A percentile compares a stretch with the other conserved stretches of the same genome.
Evolutionary conservation across 129 eudicot genomes (phyloP).

Genomic region (Artemisia argyi): DNA sequence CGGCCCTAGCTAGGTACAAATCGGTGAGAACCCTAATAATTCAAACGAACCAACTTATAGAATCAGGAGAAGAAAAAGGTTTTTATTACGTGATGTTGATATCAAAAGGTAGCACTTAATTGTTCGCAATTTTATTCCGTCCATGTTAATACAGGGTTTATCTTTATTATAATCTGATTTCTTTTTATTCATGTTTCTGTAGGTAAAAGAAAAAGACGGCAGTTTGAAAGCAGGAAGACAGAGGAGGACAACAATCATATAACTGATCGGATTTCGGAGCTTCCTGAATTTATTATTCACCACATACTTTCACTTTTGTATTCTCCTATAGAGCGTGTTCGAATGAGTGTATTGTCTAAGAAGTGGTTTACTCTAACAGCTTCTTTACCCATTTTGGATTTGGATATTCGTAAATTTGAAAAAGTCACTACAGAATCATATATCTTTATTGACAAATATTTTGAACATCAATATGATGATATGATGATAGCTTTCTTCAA

Average conservation of each 20-base stretch:
- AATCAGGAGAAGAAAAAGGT: too few relatives aligned
- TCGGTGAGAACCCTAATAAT: too few relatives aligned
- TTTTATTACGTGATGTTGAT: too few relatives aligned
- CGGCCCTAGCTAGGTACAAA: too few relatives aligned
- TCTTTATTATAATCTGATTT: background rate
- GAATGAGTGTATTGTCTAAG: background rate
- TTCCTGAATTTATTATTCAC: background rate
- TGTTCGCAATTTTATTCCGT: too few relatives aligned
- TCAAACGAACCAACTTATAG: too few relatives aligned
- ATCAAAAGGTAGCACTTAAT: too few relatives aligned
- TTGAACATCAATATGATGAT: too few relatives aligned
- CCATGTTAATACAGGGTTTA: too few relatives aligned
- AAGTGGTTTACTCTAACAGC: background rate
- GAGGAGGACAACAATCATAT: background rate
- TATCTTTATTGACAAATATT: too few relatives aligned
- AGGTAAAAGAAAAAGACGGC: background rate
- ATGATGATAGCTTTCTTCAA: too few relatives aligned
- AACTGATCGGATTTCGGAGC: background rate
- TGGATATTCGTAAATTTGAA: background rate
- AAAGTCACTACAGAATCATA: too few relatives aligned
- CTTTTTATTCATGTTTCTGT: background rate
- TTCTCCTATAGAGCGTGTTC: background rate
- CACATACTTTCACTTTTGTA: background rate
- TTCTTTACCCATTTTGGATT: background rate
- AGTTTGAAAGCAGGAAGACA: background rate